Percentiles rank a stretch among this genome's conserved stretches.
These are phyloP conservation scores for Hortaea sp. DNA, from an alignment of 2,329 filamentous ascomycete species.

Conservation along the genomic window DNA sequence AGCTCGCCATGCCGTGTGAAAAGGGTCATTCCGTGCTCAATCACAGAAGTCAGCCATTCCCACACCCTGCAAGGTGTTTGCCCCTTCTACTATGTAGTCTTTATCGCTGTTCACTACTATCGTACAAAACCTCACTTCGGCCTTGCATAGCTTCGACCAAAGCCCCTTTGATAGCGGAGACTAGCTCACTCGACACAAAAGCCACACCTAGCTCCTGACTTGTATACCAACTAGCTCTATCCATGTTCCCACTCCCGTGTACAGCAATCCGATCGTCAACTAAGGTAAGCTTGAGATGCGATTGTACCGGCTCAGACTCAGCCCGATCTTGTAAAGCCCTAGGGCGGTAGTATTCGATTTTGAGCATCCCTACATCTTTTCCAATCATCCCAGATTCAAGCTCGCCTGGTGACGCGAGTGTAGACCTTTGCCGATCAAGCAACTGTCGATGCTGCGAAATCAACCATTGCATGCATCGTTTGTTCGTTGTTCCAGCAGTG, in stretches of 20 bases:
- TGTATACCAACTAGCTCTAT: slow-evolving; percentile 77
- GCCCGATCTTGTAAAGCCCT: slow-evolving; percentile 25
- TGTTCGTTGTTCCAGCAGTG: slow-evolving; percentile 65
- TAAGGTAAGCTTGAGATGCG: slow-evolving; percentile 68
- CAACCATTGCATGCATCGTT: slow-evolving; percentile 51
- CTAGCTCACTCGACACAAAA: slow-evolving; percentile 1
- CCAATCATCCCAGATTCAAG: slow-evolving; percentile 35
- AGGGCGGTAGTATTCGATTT: slow-evolving; percentile 49
- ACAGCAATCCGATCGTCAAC: slow-evolving; percentile 59
- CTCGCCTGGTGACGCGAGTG: slow-evolving; percentile 4
- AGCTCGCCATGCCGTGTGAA: no score
- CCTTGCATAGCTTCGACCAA: slow-evolving; percentile 1
- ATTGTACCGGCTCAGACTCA: slow-evolving; percentile 51
- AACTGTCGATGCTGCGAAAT: slow-evolving; percentile 42
- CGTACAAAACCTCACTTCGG: background rate
- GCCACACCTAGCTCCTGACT: slow-evolving; percentile 59
- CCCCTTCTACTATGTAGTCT: no score
- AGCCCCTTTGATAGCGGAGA: background rate
- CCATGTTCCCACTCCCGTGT: slow-evolving; percentile 73
- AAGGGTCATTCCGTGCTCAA: no score
- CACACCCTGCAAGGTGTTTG: no score
- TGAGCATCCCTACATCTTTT: slow-evolving; percentile 38
- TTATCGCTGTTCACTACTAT: background rate
- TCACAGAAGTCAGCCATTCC: no score
- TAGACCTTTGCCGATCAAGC: slow-evolving; percentile 21